Conservation (phyloP, 169 alveolate species). For the Plasmodium fragile region DNA sequence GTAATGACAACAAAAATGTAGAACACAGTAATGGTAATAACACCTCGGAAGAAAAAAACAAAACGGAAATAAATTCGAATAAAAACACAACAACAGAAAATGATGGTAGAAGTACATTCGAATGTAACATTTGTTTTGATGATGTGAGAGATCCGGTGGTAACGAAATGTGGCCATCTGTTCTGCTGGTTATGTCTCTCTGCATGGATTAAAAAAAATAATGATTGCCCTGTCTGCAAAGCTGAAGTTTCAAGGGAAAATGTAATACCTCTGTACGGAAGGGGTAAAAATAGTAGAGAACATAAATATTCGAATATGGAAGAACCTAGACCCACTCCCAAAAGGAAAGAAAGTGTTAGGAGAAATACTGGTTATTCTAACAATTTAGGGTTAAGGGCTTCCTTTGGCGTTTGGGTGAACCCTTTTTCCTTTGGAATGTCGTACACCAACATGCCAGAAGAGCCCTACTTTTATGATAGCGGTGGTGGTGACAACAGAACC, state of each 20-base stretch:
- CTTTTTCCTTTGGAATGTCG: slow-evolving; percentile 66
- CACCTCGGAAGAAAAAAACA: background rate
- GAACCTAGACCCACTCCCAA: slow-evolving; percentile 75
- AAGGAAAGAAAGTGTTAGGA: slow-evolving; percentile 56
- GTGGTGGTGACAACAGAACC: slow-evolving; percentile 32
- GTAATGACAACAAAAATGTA: background rate
- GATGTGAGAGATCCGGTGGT: slow-evolving; percentile 97
- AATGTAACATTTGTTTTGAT: slow-evolving; percentile 97
- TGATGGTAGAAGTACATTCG: slow-evolving; percentile 86
- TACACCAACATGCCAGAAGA: slow-evolving; percentile 70
- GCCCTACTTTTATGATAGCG: slow-evolving; percentile 29
- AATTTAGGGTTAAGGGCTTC: slow-evolving; percentile 73
- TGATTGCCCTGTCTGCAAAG: slow-evolving; percentile 96
- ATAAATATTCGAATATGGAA: slow-evolving; percentile 79
- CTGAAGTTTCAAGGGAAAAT: slow-evolving; percentile 93
- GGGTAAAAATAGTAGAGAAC: slow-evolving; percentile 85
- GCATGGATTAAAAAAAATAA: slow-evolving; percentile 94
- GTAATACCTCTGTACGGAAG: slow-evolving; percentile 94
- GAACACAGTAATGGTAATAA: slow-evolving; percentile 1
- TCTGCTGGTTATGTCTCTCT: slow-evolving; percentile 95
- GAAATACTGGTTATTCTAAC: slow-evolving; percentile 35
- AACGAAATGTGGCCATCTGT: slow-evolving; percentile 97
- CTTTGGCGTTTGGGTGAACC: slow-evolving; percentile 71
- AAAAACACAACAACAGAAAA: slow-evolving; percentile 36
- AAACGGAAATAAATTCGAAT: background rate